Evolutionary conservation across 2,329 filamentous ascomycete genomes (phyloP).

Genomic region (Aspergillus fijiensis): DNA sequence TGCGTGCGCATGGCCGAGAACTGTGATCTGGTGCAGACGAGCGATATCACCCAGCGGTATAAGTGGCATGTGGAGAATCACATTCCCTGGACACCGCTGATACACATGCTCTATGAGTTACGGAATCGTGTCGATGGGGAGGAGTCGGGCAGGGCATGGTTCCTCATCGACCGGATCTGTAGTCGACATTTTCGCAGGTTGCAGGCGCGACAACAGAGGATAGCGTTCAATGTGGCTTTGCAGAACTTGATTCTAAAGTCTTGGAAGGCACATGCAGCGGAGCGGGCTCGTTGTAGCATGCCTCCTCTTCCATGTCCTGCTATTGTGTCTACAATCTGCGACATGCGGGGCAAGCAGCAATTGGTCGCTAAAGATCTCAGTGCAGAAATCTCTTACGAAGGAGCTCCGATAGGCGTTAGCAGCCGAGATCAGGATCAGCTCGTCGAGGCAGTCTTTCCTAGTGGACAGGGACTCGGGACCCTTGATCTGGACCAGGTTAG

Average conservation of each 20-base stretch:
- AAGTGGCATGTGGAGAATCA: slow-evolving; percentile 49
- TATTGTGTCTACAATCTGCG: slow-evolving; percentile 15
- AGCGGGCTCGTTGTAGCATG: slow-evolving; percentile 20
- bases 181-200: slow-evolving; percentile 37
- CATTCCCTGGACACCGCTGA: slow-evolving; percentile 54
- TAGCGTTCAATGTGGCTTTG: slow-evolving; percentile 25
- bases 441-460: not conserved
- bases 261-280: slow-evolving; percentile 26
- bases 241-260: slow-evolving; percentile 29
- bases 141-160: slow-evolving; percentile 46
- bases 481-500: not conserved
- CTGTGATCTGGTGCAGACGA: slow-evolving; percentile 29
- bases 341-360: not conserved
- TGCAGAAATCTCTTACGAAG: not conserved
- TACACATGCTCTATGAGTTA: slow-evolving; percentile 51
- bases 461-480: not conserved
- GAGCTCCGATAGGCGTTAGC: not conserved
- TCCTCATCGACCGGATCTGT: slow-evolving; percentile 46
- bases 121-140: slow-evolving; percentile 37
- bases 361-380: too few relatives aligned
- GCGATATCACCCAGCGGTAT: slow-evolving; percentile 42
- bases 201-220: slow-evolving; percentile 12
- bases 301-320: slow-evolving; percentile 22
- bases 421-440: not conserved
- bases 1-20: slow-evolving; percentile 36